These are phyloP conservation scores for Cystobasidium pallidum DNA, from an alignment of 1,284 basidiomycete species.

Conservation along the genomic window DNA sequence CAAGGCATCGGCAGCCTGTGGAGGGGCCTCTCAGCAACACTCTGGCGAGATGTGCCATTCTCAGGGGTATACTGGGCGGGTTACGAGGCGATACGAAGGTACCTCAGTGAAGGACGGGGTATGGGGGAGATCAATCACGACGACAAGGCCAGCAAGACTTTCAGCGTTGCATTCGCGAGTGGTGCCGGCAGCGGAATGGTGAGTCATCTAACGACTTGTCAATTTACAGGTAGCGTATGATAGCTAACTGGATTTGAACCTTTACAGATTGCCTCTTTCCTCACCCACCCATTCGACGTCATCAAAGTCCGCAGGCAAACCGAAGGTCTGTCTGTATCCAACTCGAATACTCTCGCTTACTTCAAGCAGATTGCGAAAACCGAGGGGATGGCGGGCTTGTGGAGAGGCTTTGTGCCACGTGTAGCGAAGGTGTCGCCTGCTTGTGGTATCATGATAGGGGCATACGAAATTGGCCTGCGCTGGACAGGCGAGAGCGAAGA, in stretches of 20 bases:
- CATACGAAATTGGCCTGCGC: constrained; percentile 66
- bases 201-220: constrained; percentile 33
- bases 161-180: constrained; percentile 75
- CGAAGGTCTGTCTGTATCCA: constrained; percentile 11
- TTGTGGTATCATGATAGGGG: constrained; percentile 96
- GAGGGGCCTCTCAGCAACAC: constrained; percentile 85
- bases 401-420: constrained; percentile 82
- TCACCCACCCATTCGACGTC: constrained; percentile 95
- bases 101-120: constrained; percentile 55
- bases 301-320: constrained; percentile 87
- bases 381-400: constrained; percentile 79
- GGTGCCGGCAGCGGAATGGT: constrained; percentile 76
- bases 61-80: constrained; percentile 83
- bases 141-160: constrained; percentile 67
- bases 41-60: constrained; percentile 98
- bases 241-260: neutral
- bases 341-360: constrained; percentile 63
- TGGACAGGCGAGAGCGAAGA: constrained; percentile 36
- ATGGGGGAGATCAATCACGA: constrained; percentile 55
- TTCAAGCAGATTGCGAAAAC: constrained; percentile 70
- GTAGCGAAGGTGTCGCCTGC: constrained; percentile 97
- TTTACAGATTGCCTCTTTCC: constrained; percentile 70
- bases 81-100: constrained; percentile 57
- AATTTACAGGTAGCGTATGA: neutral
- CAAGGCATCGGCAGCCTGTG: constrained; percentile 77